Conservation (phyloP, 371 early-diverging fungal genomes). For the Mortierella sp. region DNA sequence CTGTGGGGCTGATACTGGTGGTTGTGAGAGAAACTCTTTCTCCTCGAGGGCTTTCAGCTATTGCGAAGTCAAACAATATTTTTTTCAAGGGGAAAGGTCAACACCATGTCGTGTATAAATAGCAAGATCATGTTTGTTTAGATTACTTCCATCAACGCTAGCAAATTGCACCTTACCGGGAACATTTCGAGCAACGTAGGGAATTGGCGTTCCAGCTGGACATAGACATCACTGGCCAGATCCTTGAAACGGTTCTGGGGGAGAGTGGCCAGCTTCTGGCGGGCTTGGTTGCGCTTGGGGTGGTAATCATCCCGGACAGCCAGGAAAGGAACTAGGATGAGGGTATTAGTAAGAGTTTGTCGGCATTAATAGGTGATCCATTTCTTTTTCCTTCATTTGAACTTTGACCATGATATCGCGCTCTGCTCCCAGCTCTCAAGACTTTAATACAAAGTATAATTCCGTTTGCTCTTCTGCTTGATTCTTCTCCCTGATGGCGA, state of each 20-base stretch:
- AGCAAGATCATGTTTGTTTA: conserved; percentile 1
- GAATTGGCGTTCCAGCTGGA: conserved; percentile 83
- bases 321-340: conserved; percentile 84
- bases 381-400: neutral
- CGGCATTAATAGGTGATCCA: neutral
- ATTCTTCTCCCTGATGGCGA: neutral
- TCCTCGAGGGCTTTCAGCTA: conserved; percentile 52
- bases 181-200: conserved; percentile 63
- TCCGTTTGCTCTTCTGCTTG: conserved; percentile 5
- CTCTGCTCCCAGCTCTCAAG: conserved; percentile 9
- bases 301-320: conserved; percentile 88
- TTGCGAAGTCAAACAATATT: neutral
- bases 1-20: conserved; percentile 19
- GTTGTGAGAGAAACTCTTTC: conserved; percentile 34
- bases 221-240: conserved; percentile 92
- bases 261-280: conserved; percentile 95
- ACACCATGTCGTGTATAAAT: neutral
- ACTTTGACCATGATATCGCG: conserved; percentile 10
- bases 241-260: conserved; percentile 89
- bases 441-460: conserved; percentile 6
- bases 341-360: neutral
- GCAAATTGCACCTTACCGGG: conserved; percentile 29
- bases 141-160: neutral
- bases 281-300: conserved; percentile 96
- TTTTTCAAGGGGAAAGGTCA: neutral